Conservation (phyloP, 331 rosid species). For the Malus hybrid region DNA sequence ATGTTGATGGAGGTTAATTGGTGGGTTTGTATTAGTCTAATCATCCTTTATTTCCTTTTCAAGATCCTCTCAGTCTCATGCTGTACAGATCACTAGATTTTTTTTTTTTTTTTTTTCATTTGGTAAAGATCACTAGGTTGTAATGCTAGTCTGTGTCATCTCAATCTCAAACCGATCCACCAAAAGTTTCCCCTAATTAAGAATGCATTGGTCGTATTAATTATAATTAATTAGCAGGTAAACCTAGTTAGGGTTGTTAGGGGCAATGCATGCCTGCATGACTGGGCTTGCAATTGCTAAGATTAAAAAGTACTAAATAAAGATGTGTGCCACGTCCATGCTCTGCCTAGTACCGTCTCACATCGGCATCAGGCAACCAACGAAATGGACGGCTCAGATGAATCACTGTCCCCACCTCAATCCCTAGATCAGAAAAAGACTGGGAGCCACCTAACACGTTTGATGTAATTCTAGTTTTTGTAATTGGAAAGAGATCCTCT, state of each 20-base stretch:
- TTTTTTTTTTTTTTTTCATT: too few relatives aligned
- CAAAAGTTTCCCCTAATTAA: background rate
- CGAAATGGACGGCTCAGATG: background rate
- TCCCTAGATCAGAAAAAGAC: background rate
- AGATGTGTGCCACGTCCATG: too few relatives aligned
- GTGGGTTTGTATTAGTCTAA: background rate
- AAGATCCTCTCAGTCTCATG: background rate
- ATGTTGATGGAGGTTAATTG: background rate
- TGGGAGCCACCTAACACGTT: background rate
- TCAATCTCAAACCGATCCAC: background rate
- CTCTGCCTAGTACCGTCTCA: too few relatives aligned
- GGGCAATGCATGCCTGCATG: background rate
- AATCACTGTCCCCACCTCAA: constrained; percentile 17
- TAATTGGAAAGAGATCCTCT: too few relatives aligned
- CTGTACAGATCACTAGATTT: background rate
- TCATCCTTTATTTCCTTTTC: background rate
- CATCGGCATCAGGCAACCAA: too few relatives aligned
- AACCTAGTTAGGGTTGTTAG: too few relatives aligned
- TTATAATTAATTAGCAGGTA: background rate
- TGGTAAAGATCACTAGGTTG: background rate
- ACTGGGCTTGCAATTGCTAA: too few relatives aligned
- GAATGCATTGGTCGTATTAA: background rate
- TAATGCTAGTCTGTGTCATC: background rate
- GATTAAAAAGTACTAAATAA: too few relatives aligned
- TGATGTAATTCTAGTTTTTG: too few relatives aligned